phyloP scores from a whole-genome alignment of 2,329 filamentous ascomycete genomes.

The Zymoseptoria crescenta region DNA sequence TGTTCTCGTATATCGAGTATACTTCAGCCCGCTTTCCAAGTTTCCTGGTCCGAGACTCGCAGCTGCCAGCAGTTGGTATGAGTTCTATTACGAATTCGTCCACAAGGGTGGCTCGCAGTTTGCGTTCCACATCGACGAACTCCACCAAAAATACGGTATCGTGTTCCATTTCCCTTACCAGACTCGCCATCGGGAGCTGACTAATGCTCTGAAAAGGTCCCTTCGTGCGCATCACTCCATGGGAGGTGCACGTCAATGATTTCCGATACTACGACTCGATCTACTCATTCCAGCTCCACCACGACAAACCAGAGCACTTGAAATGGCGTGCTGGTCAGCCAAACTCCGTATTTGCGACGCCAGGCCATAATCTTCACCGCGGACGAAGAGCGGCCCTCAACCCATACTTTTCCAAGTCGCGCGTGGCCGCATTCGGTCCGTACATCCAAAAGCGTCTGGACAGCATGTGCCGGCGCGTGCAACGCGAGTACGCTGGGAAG shows the following conservation, averaged over 20 bases:
- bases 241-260: conserved; percentile 6
- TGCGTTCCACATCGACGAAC: conserved; percentile 19
- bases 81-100: conserved; percentile 25
- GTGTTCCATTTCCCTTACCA: neutral
- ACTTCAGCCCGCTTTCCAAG: conserved; percentile 9
- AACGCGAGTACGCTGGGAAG: neutral
- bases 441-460: neutral
- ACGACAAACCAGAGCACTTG: neutral
- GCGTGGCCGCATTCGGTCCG: neutral
- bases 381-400: conserved; percentile 4
- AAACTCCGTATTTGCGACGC: conserved; percentile 12
- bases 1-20: conserved; percentile 4
- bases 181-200: neutral
- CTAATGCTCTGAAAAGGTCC: conserved; percentile 8
- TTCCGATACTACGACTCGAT: conserved; percentile 1
- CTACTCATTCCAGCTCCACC: neutral
- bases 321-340: conserved; percentile 2
- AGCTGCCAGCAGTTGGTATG: conserved; percentile 17
- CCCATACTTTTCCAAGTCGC: conserved; percentile 8
- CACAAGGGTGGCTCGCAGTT: conserved; percentile 17
- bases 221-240: conserved; percentile 9
- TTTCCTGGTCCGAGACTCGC: conserved; percentile 10
- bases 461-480: neutral
- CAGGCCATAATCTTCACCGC: conserved; percentile 8
- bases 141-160: conserved; percentile 24